Evolutionary conservation across 805 yeast genomes (phyloP).

Genomic region (Metschnikowia arizonensis): DNA sequence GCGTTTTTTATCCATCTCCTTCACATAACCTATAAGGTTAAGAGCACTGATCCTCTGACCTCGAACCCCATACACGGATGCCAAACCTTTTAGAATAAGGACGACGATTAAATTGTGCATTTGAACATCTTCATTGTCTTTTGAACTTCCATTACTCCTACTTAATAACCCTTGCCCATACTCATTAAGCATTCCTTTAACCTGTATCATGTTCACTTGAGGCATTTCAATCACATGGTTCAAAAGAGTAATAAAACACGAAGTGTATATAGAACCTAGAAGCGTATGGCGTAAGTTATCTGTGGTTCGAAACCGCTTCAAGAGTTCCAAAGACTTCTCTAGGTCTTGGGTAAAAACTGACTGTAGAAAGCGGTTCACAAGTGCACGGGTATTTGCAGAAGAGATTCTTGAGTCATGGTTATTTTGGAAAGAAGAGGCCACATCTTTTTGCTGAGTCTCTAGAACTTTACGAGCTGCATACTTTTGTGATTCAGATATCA

Average conservation of each 20-base stretch:
- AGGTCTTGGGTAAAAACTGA: conserved; percentile 14
- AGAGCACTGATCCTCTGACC: conserved; percentile 2
- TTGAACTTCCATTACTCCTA: no score
- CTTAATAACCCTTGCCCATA: neutral
- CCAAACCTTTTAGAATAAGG: neutral
- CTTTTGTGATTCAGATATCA: neutral
- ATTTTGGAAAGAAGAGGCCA: conserved; percentile 3
- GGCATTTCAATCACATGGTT: conserved; percentile 4
- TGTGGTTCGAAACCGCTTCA: conserved; percentile 5
- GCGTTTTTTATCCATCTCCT: neutral
- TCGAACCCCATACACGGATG: neutral
- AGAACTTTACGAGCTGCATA: conserved; percentile 4
- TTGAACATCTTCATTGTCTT: neutral
- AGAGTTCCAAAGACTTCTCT: conserved; percentile 3
- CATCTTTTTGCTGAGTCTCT: conserved; percentile 9
- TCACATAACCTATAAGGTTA: neutral
- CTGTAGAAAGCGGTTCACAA: conserved; percentile 16
- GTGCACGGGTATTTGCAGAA: conserved; percentile 8
- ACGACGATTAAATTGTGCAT: neutral
- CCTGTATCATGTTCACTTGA: neutral
- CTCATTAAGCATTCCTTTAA: neutral
- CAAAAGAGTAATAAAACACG: conserved; percentile 13
- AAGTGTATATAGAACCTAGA: conserved; percentile 7
- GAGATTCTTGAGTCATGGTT: conserved; percentile 3
- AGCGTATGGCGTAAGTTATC: neutral